Evolutionary conservation across 2,329 filamentous ascomycete species (phyloP).

Genomic region (Cercospora berteroae): DNA sequence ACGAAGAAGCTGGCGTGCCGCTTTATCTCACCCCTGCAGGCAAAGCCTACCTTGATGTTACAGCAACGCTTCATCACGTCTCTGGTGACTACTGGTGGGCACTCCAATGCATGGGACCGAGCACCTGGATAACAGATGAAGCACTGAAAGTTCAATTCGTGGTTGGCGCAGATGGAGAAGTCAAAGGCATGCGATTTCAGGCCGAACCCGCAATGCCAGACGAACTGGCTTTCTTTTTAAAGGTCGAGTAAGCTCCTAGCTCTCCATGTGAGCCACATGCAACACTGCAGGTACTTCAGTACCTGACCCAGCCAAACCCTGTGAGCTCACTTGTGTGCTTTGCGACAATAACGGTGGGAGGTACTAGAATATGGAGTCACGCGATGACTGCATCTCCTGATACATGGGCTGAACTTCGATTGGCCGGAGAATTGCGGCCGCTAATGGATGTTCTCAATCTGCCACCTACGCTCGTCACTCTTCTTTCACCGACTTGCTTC

Average conservation of each 20-base stretch:
- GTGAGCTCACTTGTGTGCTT: neutral
- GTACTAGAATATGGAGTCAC: neutral
- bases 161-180: conserved; percentile 9
- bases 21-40: conserved; percentile 13
- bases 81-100: conserved; percentile 19
- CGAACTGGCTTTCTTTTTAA: conserved; percentile 17
- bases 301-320: neutral
- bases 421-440: neutral
- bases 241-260: conserved; percentile 8
- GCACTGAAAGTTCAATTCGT: conserved; percentile 19
- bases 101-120: conserved; percentile 4
- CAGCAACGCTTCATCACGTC: conserved; percentile 16
- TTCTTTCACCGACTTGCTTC: conserved; percentile 4
- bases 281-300: neutral
- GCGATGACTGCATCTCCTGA: neutral
- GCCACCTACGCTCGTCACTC: neutral
- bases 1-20: neutral
- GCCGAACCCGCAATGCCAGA: conserved; percentile 13
- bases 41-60: neutral
- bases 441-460: conserved; percentile 1
- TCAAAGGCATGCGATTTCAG: conserved; percentile 15
- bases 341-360: neutral
- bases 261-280: neutral
- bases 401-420: neutral
- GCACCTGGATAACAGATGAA: conserved; percentile 14